These are phyloP conservation scores for Raffaelea arxii DNA, from an alignment of 2,329 filamentous ascomycete genomes.

Conservation along the genomic window DNA sequence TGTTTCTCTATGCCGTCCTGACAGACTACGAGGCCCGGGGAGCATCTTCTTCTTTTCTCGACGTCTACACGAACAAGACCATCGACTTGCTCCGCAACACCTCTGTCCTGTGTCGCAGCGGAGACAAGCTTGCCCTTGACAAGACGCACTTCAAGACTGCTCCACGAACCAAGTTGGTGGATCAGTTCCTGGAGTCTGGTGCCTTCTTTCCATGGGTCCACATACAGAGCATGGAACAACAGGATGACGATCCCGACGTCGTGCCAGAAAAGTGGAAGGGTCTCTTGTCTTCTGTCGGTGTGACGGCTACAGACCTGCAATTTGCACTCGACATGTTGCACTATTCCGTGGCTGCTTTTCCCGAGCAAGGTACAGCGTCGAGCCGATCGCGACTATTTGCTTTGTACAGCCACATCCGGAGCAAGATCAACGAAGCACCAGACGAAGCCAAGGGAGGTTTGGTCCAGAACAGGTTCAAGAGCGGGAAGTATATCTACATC, in stretches of 20 bases:
- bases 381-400: conserved; percentile 7
- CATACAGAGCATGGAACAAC: conserved; percentile 4
- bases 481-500: conserved; percentile 1
- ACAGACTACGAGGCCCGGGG: too few relatives aligned
- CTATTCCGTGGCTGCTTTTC: conserved; percentile 1
- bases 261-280: conserved; percentile 5
- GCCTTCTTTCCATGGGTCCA: conserved; percentile 14
- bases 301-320: conserved; percentile 3
- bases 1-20: too few relatives aligned
- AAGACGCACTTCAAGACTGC: too few relatives aligned
- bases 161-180: too few relatives aligned
- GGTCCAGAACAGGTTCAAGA: neutral
- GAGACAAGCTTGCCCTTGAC: too few relatives aligned
- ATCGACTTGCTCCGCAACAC: too few relatives aligned
- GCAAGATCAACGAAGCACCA: neutral
- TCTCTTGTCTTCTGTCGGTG: neutral
- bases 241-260: neutral
- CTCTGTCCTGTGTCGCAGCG: too few relatives aligned
- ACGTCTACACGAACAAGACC: too few relatives aligned
- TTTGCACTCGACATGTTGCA: conserved; percentile 13
- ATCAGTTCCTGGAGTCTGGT: conserved; percentile 7
- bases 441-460: neutral
- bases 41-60: too few relatives aligned
- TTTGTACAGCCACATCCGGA: conserved; percentile 13
- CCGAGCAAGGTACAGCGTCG: neutral